These are phyloP conservation scores for Yamadazyma kitorensis DNA, from an alignment of 805 yeast species.

Conservation along the genomic window DNA sequence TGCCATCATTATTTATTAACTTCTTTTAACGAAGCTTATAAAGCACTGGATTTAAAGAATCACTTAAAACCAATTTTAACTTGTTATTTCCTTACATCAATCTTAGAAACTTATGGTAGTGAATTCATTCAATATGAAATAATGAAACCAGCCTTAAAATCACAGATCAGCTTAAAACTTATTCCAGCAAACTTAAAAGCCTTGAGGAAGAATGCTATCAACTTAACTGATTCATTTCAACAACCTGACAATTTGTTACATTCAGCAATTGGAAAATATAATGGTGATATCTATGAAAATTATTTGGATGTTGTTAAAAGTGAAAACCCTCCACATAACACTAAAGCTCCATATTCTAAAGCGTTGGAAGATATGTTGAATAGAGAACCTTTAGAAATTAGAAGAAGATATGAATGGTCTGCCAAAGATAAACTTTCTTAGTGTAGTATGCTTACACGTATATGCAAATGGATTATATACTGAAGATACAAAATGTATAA, in stretches of 20 bases:
- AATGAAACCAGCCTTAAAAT: conserved; percentile 6
- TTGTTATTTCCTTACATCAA: conserved; percentile 54
- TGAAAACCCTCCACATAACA: conserved; percentile 47
- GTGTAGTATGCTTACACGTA: too few relatives aligned
- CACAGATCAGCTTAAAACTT: conserved; percentile 11
- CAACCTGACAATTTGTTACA: conserved; percentile 77
- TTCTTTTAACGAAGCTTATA: conserved; percentile 35
- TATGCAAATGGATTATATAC: too few relatives aligned
- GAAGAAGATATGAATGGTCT: conserved; percentile 33
- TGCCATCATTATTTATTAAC: conserved; percentile 48
- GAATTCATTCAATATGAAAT: conserved; percentile 55
- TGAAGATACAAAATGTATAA: too few relatives aligned
- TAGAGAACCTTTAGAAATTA: conserved; percentile 29
- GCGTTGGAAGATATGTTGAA: conserved; percentile 32
- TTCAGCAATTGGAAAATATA: conserved; percentile 75
- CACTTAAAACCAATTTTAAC: conserved; percentile 54
- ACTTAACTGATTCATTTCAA: conserved; percentile 81
- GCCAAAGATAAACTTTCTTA: too few relatives aligned
- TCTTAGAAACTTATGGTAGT: conserved; percentile 67
- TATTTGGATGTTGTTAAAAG: conserved; percentile 57
- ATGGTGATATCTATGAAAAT: conserved; percentile 81
- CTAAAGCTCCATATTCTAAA: conserved; percentile 61
- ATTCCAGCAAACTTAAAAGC: conserved; percentile 26
- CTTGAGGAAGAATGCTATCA: conserved; percentile 64
- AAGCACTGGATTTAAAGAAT: conserved; percentile 31